These are phyloP conservation scores for Xerocomus amazonicus DNA, from an alignment of 1,284 basidiomycete genomes.

Conservation along the genomic window DNA sequence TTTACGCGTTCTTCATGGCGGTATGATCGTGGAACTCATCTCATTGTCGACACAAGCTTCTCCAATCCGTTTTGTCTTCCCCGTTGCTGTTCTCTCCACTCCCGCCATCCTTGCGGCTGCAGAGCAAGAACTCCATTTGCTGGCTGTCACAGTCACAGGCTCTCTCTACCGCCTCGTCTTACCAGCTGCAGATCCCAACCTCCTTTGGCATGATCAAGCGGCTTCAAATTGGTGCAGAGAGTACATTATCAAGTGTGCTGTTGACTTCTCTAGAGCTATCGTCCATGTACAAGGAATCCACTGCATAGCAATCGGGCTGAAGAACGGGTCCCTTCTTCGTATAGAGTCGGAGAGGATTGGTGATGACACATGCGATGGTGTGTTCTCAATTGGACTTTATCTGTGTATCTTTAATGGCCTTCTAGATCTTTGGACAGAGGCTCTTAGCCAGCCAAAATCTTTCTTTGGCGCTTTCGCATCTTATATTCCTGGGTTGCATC, in stretches of 20 bases:
- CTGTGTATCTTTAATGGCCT: constrained; percentile 6
- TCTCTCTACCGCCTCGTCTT: constrained; percentile 78
- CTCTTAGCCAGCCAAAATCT: constrained; percentile 54
- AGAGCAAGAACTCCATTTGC: constrained; percentile 62
- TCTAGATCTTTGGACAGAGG: constrained; percentile 67
- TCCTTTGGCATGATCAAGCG: constrained; percentile 57
- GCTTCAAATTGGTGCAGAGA: constrained; percentile 62
- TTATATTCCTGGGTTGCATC: constrained; percentile 55
- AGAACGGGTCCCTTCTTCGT: constrained; percentile 69
- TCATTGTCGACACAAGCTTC: constrained; percentile 62
- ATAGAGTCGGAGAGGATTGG: constrained; percentile 60
- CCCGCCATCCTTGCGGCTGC: constrained; percentile 65
- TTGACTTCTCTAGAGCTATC: constrained; percentile 44
- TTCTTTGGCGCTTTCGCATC: constrained; percentile 65
- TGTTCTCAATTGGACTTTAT: constrained; percentile 18
- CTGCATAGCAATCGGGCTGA: constrained; percentile 62
- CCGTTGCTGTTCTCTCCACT: constrained; percentile 62
- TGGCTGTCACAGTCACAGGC: constrained; percentile 65
- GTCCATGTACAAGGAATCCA: constrained; percentile 71
- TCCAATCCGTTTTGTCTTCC: constrained; percentile 76
- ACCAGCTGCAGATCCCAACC: constrained; percentile 49
- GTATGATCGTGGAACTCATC: constrained; percentile 72
- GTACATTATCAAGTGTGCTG: constrained; percentile 57
- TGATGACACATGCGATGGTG: constrained; percentile 53
- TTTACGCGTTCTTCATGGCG: constrained; percentile 71